These are phyloP conservation scores for Mycena albidolilacea DNA, from an alignment of 768 basidiomycete genomes.

Conservation along the genomic window DNA sequence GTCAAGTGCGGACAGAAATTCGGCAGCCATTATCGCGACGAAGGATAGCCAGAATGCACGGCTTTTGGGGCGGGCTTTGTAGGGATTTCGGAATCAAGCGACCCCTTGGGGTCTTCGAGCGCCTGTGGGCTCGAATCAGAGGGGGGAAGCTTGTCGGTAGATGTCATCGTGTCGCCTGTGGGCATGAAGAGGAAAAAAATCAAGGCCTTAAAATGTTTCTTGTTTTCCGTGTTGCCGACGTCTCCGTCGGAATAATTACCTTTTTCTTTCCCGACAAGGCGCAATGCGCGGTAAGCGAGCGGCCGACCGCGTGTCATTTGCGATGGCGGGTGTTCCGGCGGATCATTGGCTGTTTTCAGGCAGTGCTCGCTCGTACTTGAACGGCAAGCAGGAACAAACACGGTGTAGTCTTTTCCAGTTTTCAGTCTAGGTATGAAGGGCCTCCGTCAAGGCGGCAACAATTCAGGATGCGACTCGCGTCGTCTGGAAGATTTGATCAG, in stretches of 20 bases:
- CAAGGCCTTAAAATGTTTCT: not conserved
- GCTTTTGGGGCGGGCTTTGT: slow-evolving; percentile 7
- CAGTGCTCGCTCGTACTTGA: too few species aligned
- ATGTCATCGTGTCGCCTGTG: not conserved
- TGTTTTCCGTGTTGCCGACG: not conserved
- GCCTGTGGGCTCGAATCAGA: not conserved
- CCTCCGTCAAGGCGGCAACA: too few species aligned
- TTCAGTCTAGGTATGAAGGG: too few species aligned
- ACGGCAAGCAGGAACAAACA: too few species aligned
- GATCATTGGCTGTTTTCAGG: not conserved
- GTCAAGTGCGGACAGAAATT: slow-evolving; percentile 35
- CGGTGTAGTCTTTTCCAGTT: too few species aligned
- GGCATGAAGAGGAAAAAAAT: not conserved
- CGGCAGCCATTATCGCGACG: slow-evolving; percentile 28
- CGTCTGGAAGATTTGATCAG: too few species aligned
- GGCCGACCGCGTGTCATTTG: too few species aligned
- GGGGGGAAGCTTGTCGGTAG: not conserved
- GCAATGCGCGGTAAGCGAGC: too few species aligned
- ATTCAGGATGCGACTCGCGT: too few species aligned
- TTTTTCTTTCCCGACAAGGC: not conserved
- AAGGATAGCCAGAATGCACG: slow-evolving; percentile 37
- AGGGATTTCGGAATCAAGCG: not conserved
- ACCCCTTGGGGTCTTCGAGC: not conserved
- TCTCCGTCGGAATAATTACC: not conserved
- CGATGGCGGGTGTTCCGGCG: not conserved